phyloP scores from a whole-genome alignment of 1,139 yeast genomes.

The Taphrina confusa region DNA sequence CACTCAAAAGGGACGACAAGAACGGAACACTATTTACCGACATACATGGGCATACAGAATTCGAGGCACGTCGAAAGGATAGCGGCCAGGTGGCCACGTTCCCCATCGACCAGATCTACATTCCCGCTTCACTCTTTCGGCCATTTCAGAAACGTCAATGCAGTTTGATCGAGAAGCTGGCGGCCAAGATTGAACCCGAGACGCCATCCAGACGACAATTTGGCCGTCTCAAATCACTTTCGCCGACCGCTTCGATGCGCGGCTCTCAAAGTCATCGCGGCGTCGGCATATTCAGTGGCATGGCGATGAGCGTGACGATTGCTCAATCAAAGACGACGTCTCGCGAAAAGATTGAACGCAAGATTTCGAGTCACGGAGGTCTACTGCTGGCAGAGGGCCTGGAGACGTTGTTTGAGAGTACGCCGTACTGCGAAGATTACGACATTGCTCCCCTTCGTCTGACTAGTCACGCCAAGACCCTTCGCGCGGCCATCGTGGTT shows the following conservation, averaged over 20 bases:
- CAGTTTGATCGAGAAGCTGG: background rate
- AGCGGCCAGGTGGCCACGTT: background rate
- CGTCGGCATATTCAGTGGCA: conserved; percentile 4
- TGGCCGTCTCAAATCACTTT: background rate
- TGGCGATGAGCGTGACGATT: conserved; percentile 26
- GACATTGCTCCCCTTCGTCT: conserved; percentile 18
- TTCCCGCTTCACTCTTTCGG: conserved; percentile 7
- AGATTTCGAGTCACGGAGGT: conserved; percentile 21
- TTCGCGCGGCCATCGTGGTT: conserved; percentile 26
- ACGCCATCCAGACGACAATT: conserved; percentile 19
- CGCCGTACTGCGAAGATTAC: conserved; percentile 20
- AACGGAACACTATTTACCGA: conserved; percentile 7
- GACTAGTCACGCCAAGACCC: background rate
- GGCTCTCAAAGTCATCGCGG: background rate
- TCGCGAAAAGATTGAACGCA: conserved; percentile 6
- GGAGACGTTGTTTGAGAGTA: conserved; percentile 4
- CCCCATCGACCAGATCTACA: conserved; percentile 17
- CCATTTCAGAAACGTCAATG: conserved; percentile 17
- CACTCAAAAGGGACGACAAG: background rate
- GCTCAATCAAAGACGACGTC: background rate
- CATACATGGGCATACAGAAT: conserved; percentile 11
- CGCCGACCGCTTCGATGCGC: conserved; percentile 8
- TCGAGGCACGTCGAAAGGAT: conserved; percentile 14
- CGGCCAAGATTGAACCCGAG: background rate
- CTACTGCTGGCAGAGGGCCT: conserved; percentile 15